A percentile compares a stretch with the other conserved stretches of the same genome.
These are phyloP conservation scores for Colletotrichum sp. DNA, from an alignment of 2,329 filamentous ascomycete species.

Conservation along the genomic window DNA sequence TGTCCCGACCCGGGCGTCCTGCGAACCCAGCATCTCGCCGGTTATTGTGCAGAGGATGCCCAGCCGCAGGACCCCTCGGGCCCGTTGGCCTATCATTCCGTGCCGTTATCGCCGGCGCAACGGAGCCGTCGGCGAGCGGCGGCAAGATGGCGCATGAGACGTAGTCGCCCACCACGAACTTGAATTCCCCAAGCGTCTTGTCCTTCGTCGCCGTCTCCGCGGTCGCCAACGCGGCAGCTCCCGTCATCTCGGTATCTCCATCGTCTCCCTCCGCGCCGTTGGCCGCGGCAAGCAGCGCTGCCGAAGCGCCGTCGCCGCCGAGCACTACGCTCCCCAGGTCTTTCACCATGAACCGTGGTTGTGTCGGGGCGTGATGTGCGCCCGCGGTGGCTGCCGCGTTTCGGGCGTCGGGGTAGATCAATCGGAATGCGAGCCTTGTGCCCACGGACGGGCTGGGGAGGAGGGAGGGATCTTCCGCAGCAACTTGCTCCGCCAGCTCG, in stretches of 20 bases:
- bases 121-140: slow-evolving; percentile 74
- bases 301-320: slow-evolving; percentile 44
- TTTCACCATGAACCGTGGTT: slow-evolving; percentile 72
- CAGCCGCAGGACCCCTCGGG: slow-evolving; percentile 22
- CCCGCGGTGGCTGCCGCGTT: slow-evolving; percentile 24
- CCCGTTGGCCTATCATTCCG: slow-evolving; percentile 47
- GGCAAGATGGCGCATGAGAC: slow-evolving; percentile 83
- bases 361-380: slow-evolving; percentile 40
- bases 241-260: slow-evolving; percentile 22
- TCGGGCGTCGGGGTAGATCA: slow-evolving; percentile 80
- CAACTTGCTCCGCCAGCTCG: slow-evolving; percentile 81
- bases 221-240: background rate
- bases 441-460: slow-evolving; percentile 79
- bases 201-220: slow-evolving; percentile 33
- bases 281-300: slow-evolving; percentile 50
- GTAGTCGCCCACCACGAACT: slow-evolving; percentile 90
- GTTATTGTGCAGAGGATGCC: background rate
- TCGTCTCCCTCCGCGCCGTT: slow-evolving; percentile 37
- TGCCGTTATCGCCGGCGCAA: slow-evolving; percentile 66
- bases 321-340: slow-evolving; percentile 86
- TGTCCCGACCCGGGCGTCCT: slow-evolving; percentile 38
- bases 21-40: slow-evolving; percentile 19
- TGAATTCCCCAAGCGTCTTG: slow-evolving; percentile 77
- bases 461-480: slow-evolving; percentile 62
- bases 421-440: slow-evolving; percentile 84